Evolutionary conservation across 768 basidiomycete species (phyloP).

Genomic region (Gelatoporia subvermispora): DNA sequence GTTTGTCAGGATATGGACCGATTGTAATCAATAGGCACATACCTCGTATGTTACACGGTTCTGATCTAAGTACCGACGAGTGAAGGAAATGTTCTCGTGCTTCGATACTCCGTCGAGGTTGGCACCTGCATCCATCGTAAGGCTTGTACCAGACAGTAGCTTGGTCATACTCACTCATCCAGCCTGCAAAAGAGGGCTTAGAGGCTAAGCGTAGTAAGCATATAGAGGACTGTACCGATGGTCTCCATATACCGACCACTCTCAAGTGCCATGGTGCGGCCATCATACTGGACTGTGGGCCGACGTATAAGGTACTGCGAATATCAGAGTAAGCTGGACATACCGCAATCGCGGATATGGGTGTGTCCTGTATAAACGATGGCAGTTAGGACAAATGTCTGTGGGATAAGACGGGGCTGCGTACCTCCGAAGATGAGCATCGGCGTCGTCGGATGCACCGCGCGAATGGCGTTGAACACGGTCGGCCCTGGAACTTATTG

Average conservation of each 20-base stretch:
- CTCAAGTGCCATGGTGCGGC: slow-evolving; percentile 73
- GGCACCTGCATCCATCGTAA: slow-evolving; percentile 31
- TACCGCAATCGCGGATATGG: slow-evolving; percentile 76
- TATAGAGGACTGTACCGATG: slow-evolving; percentile 45
- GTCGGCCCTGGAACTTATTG: slow-evolving; percentile 48
- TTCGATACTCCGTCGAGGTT: slow-evolving; percentile 40
- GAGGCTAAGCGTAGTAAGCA: not conserved
- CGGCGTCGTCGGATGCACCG: slow-evolving; percentile 67
- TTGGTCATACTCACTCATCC: slow-evolving; percentile 48
- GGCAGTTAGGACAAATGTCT: no score
- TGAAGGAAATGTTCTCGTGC: slow-evolving; percentile 52
- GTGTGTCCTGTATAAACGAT: slow-evolving; percentile 63
- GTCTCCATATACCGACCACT: slow-evolving; percentile 94
- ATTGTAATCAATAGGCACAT: not conserved
- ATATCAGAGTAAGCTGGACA: slow-evolving; percentile 20
- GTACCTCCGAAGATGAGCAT: slow-evolving; percentile 78
- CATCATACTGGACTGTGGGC: slow-evolving; percentile 57
- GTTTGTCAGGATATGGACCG: not conserved
- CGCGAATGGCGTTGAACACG: slow-evolving; percentile 70
- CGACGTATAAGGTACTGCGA: not conserved
- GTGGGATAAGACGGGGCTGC: slow-evolving; percentile 6
- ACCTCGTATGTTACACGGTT: slow-evolving; percentile 76
- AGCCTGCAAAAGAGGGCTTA: slow-evolving; percentile 31
- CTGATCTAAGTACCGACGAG: slow-evolving; percentile 72
- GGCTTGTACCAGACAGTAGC: not conserved